Percentiles rank a stretch among this genome's conserved stretches.
These are phyloP conservation scores for Suillus spraguei DNA, from an alignment of 768 basidiomycete species.

Conservation along the genomic window DNA sequence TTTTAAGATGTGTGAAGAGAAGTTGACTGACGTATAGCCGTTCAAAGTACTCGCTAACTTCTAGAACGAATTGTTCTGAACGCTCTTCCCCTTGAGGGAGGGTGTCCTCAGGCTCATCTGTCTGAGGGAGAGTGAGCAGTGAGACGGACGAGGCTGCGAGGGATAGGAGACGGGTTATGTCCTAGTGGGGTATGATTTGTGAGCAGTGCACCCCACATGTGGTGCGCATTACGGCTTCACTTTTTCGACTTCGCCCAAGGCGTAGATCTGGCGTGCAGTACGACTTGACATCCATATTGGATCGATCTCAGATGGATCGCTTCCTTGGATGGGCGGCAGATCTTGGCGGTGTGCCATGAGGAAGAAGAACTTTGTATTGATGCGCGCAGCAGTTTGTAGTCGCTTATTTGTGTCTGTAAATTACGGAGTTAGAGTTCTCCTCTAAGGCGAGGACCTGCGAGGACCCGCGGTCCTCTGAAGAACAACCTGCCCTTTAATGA, in stretches of 20 bases:
- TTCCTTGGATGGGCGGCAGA: conserved; percentile 7
- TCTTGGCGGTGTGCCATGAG: conserved; percentile 5
- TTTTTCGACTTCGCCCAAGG: conserved; percentile 80
- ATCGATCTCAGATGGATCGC: conserved; percentile 52
- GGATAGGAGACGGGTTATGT: conserved; percentile 74
- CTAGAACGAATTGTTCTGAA: conserved; percentile 82
- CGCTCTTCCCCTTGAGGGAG: conserved; percentile 82
- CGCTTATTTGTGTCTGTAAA: neutral
- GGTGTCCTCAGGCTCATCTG: conserved; percentile 65
- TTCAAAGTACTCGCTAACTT: conserved; percentile 86
- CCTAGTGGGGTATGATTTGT: conserved; percentile 41
- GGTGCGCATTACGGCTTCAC: conserved; percentile 34
- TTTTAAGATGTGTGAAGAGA: neutral
- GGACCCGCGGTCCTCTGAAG: conserved; percentile 5
- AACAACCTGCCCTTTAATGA: neutral
- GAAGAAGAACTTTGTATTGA: neutral
- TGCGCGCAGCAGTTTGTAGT: neutral
- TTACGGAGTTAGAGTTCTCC: neutral
- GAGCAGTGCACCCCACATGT: neutral
- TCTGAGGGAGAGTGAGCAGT: conserved; percentile 81
- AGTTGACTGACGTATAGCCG: conserved; percentile 67
- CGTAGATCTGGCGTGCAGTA: conserved; percentile 81
- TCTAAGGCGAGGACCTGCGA: neutral
- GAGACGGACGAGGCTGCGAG: conserved; percentile 80
- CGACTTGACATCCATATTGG: conserved; percentile 82